Base-by-base conservation (phyloP, 2,329 filamentous ascomycete species). In the Monosporascus sp. region DNA sequence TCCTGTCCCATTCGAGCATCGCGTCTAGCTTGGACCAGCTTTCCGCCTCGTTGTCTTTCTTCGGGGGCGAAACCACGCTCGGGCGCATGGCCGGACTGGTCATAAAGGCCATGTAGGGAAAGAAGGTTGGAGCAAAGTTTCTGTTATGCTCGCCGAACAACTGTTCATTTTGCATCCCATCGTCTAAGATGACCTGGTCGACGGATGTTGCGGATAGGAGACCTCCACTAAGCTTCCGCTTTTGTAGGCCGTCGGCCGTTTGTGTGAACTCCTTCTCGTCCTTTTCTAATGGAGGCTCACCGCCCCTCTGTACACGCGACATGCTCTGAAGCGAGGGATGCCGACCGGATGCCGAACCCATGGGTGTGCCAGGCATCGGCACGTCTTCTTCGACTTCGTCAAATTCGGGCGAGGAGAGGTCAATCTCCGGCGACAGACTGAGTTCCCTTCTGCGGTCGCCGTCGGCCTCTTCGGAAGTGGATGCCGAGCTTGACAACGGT, bases 191-290 rank as follows among this genome's bases (percentile, higher is more conserved):
- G 20, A 65, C 66, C 53, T 72, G 67, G 40, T 73, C 68, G 6
- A 66, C 60, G 24, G 69, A 66, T 34, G 71, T 69, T 34, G 61
- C 61, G 37, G 67, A 64, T 16, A 74, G 67, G 34, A 75, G 56
- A 41, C 76, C 75, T 27, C 78, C 76, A 45, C 70, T 77, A 22
- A 85, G 74, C 64, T 85, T 86, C 56, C 81, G 76, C 68, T 83
- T 85, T 64, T 84, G 90, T 63, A 97, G 82, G 48, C 87, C 90
- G 61, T 91, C 90, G 17, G 94, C 94, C 1, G 92, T 97, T 73
- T 96, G 90, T 7, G 93, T 97, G 67, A 99, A 99, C 71, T 97
- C 94, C 66, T 88, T 90, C 77, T 97, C 93, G 63, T 97, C 93
- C 64, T 89, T 91, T 74, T 97, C 93, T 38, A 97, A 79, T 17